Evolutionary conservation across 2,329 filamentous ascomycete species (phyloP).

Genomic region (Metarhizium brunneum): DNA sequence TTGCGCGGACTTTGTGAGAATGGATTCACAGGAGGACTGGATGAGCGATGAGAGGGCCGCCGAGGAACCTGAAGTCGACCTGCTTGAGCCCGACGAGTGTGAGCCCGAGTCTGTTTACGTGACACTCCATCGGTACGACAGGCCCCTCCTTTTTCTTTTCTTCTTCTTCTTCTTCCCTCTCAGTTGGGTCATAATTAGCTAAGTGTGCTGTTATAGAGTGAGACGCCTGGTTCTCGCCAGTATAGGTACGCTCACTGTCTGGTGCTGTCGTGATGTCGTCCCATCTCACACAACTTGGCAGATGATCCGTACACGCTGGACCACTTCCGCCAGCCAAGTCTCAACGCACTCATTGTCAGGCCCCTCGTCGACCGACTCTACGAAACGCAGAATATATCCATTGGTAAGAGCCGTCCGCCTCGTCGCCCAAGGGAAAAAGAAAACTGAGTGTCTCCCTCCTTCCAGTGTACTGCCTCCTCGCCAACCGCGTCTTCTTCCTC

Average conservation of each 20-base stretch:
- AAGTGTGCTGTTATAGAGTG: neutral
- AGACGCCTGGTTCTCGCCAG: conserved; percentile 10
- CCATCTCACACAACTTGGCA: conserved; percentile 8
- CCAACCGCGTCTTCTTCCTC: conserved; percentile 61
- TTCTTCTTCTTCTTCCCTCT: no score
- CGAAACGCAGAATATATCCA: conserved; percentile 53
- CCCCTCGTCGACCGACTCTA: conserved; percentile 62
- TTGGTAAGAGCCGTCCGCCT: conserved; percentile 28
- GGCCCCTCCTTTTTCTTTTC: neutral
- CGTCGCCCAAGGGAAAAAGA: no score
- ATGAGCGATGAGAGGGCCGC: neutral
- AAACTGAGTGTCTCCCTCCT: neutral
- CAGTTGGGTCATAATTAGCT: neutral
- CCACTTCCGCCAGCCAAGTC: conserved; percentile 56
- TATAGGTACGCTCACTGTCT: conserved; percentile 8
- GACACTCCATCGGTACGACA: conserved; percentile 7
- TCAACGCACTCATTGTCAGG: conserved; percentile 57
- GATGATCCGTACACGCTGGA: conserved; percentile 41
- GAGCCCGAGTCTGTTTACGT: conserved; percentile 4
- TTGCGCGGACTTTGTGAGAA: neutral
- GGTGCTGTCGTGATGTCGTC: neutral
- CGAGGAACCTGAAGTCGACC: neutral
- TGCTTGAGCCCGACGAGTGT: neutral
- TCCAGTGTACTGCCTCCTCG: conserved; percentile 59
- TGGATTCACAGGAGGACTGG: conserved; percentile 4